Evolutionary conservation across 805 yeast species (phyloP).

Genomic region (Candida sonorensis): DNA sequence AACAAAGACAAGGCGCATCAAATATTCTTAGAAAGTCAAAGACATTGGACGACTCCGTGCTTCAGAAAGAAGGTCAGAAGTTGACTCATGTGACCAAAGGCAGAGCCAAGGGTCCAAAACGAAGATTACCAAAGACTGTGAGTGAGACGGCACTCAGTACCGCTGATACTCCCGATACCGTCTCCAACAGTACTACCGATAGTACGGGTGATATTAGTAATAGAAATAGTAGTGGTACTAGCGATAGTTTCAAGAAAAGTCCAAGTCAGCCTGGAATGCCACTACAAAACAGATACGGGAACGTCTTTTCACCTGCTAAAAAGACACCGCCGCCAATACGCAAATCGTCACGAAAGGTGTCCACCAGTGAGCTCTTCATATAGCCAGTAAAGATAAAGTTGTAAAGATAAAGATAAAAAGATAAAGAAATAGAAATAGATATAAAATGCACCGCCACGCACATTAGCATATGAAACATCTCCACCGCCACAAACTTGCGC

Average conservation of each 20-base stretch:
- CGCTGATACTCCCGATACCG: too few relatives aligned
- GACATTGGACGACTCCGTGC: slow-evolving; percentile 14
- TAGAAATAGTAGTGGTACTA: neutral
- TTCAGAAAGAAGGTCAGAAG: slow-evolving; percentile 20
- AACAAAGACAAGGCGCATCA: slow-evolving; percentile 15
- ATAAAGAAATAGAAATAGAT: neutral
- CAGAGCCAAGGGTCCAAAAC: slow-evolving; percentile 46
- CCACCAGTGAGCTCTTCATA: slow-evolving; percentile 20
- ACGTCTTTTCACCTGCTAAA: slow-evolving; percentile 5
- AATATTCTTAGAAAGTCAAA: slow-evolving; percentile 6
- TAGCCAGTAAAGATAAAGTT: too few relatives aligned
- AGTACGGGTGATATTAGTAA: neutral
- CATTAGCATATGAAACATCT: too few relatives aligned
- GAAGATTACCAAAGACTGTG: slow-evolving; percentile 36
- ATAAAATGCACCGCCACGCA: too few relatives aligned
- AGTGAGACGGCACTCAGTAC: too few relatives aligned
- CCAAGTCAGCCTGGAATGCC: too few relatives aligned
- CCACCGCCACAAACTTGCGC: too few relatives aligned
- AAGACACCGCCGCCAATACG: slow-evolving; percentile 23
- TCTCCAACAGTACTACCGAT: too few relatives aligned
- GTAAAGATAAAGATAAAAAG: too few relatives aligned
- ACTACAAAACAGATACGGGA: too few relatives aligned
- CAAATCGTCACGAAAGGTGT: slow-evolving; percentile 22
- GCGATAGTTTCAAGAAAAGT: too few relatives aligned
- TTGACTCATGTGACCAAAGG: slow-evolving; percentile 39